Base-by-base conservation (phyloP, 257 asterid species). In the Datura wrightii region DNA sequence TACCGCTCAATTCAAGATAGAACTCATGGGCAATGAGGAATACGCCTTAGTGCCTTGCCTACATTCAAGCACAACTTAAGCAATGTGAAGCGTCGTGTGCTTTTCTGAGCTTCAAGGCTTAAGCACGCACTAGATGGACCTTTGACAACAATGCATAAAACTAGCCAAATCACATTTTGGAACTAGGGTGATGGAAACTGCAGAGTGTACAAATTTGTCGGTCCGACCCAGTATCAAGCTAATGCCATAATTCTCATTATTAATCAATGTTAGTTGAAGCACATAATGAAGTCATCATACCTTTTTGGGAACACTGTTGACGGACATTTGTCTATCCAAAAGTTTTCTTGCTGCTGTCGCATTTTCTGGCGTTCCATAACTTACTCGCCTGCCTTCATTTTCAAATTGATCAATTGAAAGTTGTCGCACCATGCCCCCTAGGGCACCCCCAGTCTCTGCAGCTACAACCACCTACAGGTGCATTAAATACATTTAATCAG, bases 261-360 rank as follows among this genome's bases (percentile, higher is more conserved):
- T 74, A 24, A 48, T 48, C 60, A 74, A 48, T 5, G 46, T 74
- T 48, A 48, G 80, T 74, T 48, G 60, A 74, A 18, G 37, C 59
- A 82, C 50, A 82, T 53, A 3, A 54, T 3, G 31, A 60, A 69
- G 31, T 93, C 11, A 70, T 55, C 55, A 36, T 88, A 93, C 99
- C 99, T 97, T 97, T 91, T 97, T 97, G 19, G 99, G 97, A 80
- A 97, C 94, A 85, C 97, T 97, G 88, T 88, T 95, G 80, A 97
- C 92, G 8, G 99, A 97, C 98, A 95, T 92, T 88, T 97, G 99
- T 70, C 99, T 90, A 87, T 97, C 99, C 66, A 97, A 88, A 74
- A 97, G 99, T 88, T 95, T 97, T 89, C 99, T 91, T 79, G 99
- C 99, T 13, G 99, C 99, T 66, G 97, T 94, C 18, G 98, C 99